A percentile compares a stretch with the other conserved stretches of the same genome.
Conservation (phyloP, 2,329 filamentous ascomycete genomes). For the Ophiostoma sp. region DNA sequence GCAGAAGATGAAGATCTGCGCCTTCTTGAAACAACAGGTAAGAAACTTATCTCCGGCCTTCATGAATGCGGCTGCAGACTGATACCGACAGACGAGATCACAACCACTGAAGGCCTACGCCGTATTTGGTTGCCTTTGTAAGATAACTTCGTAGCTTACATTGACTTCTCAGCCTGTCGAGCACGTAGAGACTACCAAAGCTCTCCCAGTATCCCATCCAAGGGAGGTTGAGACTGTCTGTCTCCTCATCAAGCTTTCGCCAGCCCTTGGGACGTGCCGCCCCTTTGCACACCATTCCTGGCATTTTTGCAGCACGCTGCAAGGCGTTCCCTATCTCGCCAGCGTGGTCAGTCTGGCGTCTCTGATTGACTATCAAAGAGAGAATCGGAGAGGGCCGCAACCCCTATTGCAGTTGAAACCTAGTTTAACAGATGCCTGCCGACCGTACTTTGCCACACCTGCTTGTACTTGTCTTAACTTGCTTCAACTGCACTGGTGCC, state of each 20-base stretch:
- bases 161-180: neutral
- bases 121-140: no score
- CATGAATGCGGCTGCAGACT: neutral
- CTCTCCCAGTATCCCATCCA: neutral
- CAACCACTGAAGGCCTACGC: no score
- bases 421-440: no score
- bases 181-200: no score
- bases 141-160: no score
- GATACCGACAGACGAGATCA: neutral
- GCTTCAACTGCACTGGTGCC: neutral
- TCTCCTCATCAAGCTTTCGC: neutral
- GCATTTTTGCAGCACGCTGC: neutral
- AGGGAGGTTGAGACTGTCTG: constrained; percentile 8
- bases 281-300: neutral
- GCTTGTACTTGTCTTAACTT: neutral
- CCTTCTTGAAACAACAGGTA: neutral
- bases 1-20: constrained; percentile 1
- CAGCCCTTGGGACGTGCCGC: neutral
- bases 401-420: neutral
- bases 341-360: constrained; percentile 12
- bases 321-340: neutral
- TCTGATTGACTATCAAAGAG: constrained; percentile 13
- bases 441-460: no score
- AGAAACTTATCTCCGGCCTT: neutral
- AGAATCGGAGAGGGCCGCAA: neutral